Percentiles rank a stretch among this genome's conserved stretches.
phyloP scores from a whole-genome alignment of 257 asterid species.

The Cinchona pubescens region DNA sequence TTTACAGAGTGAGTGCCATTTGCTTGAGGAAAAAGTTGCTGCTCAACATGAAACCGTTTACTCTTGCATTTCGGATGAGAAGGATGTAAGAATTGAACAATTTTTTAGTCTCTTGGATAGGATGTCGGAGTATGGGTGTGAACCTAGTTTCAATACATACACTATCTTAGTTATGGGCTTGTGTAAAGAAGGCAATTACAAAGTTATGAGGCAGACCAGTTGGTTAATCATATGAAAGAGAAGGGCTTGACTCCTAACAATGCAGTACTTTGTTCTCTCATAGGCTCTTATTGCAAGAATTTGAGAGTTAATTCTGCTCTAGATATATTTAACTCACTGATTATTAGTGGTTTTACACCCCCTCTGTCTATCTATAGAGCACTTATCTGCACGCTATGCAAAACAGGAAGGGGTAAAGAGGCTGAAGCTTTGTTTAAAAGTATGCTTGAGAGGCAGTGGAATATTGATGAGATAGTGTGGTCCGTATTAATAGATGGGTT shows the following conservation, averaged over 20 bases:
- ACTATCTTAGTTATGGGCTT: slow-evolving; percentile 54
- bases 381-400: slow-evolving; percentile 55
- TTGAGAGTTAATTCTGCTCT: slow-evolving; percentile 57
- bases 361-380: slow-evolving; percentile 53
- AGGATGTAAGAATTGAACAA: slow-evolving; percentile 39
- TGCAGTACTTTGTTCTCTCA: slow-evolving; percentile 60
- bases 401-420: slow-evolving; percentile 41
- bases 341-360: slow-evolving; percentile 43
- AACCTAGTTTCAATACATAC: slow-evolving; percentile 55
- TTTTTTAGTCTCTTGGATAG: slow-evolving; percentile 47
- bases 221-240: slow-evolving; percentile 63
- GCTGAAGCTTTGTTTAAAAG: slow-evolving; percentile 59
- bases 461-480: slow-evolving; percentile 87
- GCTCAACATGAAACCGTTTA: slow-evolving; percentile 34
- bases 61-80: slow-evolving; percentile 31
- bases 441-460: slow-evolving; percentile 68
- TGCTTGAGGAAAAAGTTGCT: slow-evolving; percentile 37
- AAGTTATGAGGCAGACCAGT: slow-evolving; percentile 63
- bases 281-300: slow-evolving; percentile 67
- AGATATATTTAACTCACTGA: slow-evolving; percentile 47
- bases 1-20: slow-evolving; percentile 47
- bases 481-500: slow-evolving; percentile 78
- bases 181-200: slow-evolving; percentile 60
- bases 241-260: slow-evolving; percentile 64
- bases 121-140: slow-evolving; percentile 67